Evolutionary conservation across 2,329 filamentous ascomycete species (phyloP).

Genomic region (Arthrobotrys iridis): DNA sequence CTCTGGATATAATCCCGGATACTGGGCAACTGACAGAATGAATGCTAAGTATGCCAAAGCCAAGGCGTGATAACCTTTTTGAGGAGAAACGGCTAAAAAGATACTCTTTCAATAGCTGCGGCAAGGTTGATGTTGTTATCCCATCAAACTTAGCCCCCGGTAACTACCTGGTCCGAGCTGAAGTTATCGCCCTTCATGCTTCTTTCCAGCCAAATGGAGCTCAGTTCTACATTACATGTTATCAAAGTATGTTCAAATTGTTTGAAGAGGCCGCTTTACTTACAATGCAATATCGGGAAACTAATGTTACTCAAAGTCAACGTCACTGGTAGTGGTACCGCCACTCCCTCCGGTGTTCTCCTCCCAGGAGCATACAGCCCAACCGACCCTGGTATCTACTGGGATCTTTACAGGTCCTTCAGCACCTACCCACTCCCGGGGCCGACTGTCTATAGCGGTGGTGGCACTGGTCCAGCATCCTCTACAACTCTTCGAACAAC

Average conservation of each 20-base stretch:
- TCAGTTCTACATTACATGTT: conserved; percentile 41
- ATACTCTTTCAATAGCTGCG: conserved; percentile 17
- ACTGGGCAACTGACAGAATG: conserved; percentile 64
- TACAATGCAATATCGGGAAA: conserved; percentile 52
- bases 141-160: conserved; percentile 67
- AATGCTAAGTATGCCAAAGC: conserved; percentile 60
- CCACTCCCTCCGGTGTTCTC: conserved; percentile 62
- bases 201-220: conserved; percentile 59
- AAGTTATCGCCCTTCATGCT: conserved; percentile 68
- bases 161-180: conserved; percentile 68
- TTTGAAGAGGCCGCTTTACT: conserved; percentile 9
- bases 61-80: background rate
- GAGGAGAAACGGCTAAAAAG: background rate
- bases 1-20: conserved; percentile 60
- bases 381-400: conserved; percentile 65
- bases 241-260: conserved; percentile 18
- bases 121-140: conserved; percentile 63
- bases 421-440: conserved; percentile 62
- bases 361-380: conserved; percentile 66
- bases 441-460: conserved; percentile 59
- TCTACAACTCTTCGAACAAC: conserved; percentile 14
- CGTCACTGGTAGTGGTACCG: conserved; percentile 64
- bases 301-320: conserved; percentile 62
- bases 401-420: conserved; percentile 63
- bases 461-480: background rate